Base-by-base conservation (phyloP, 345 rosid genomes). In the Pistacia atlantica region DNA sequence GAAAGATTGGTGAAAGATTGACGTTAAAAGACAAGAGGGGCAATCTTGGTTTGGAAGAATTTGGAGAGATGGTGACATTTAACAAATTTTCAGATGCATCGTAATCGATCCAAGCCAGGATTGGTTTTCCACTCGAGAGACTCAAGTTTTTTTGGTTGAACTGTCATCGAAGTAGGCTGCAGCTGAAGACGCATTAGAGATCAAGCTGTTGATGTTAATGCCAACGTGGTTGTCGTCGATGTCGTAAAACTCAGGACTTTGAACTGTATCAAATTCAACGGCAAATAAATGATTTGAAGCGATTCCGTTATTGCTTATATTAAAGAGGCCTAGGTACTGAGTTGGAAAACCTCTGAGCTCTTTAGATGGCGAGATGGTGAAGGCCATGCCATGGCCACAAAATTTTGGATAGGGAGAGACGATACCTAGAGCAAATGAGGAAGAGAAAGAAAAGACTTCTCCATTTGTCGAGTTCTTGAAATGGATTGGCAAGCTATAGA, bases 51-150 rank as follows among this genome's bases (percentile, higher is more conserved):
- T 59, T 84, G 0, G 46, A n/a, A 2, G 45, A 22, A 1, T 72
- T 11, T 4, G 91, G 86, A 76, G 92, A 86, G 75, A 88, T 22
- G 8, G 89, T 87, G 59, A 92, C 89, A 55, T 77, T 76, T 13
- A 89, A 67, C 35, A 72, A 52, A 82, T 60, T 84, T 55, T 80
- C 72, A 0, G n/a, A 12, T 3, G 79, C 85, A 72, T 86, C 84
- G 68, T 92, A 92, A 9, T 92, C 94, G 16, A 92, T 80, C 91
- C 92, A 90, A 13, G 75, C 78, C 75, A 88, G 85, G 22, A 88
- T 87, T 1, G 83, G 80, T 1, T 80, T n/a, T 0, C 86, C 89
- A 72, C 91, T 86, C 0, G 65, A 75, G 2, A 92, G 83, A 63
- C n/a, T 62, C 76, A 90, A 11, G 61, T 60, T 20, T 46, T 11